phyloP scores from a whole-genome alignment of 495 filamentous ascomycete genomes.

The Parathielavia hyrcaniae region DNA sequence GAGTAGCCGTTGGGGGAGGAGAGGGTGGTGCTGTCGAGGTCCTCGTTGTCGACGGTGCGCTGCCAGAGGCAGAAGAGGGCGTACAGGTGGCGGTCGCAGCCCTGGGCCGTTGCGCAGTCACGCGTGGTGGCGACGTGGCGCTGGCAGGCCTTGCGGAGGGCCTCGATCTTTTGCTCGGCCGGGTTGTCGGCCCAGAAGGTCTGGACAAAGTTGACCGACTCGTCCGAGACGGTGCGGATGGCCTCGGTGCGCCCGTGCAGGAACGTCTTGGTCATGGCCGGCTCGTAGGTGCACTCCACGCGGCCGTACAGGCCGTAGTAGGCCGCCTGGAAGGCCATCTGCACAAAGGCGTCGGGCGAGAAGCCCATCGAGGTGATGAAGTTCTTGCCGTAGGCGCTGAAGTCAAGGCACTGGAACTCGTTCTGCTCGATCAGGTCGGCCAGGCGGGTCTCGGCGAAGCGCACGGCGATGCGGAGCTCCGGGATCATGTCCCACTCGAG shows the following conservation, averaged over 20 bases:
- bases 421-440: conserved; percentile 95
- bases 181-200: conserved; percentile 94
- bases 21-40: conserved; percentile 38
- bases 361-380: conserved; percentile 97
- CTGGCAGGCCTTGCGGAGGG: conserved; percentile 73
- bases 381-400: conserved; percentile 85
- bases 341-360: conserved; percentile 94
- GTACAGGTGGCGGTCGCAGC: conserved; percentile 91
- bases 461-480: conserved; percentile 81
- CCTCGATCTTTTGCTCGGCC: conserved; percentile 71
- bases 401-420: conserved; percentile 90
- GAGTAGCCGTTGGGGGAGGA: conserved; percentile 50
- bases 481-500: conserved; percentile 97
- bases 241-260: conserved; percentile 94
- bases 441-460: conserved; percentile 91
- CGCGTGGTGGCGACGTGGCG: conserved; percentile 74
- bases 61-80: conserved; percentile 96
- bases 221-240: conserved; percentile 75
- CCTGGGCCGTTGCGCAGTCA: conserved; percentile 83
- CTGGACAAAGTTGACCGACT: conserved; percentile 77
- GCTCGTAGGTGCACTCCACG: conserved; percentile 92
- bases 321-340: conserved; percentile 98
- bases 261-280: conserved; percentile 94
- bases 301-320: conserved; percentile 97
- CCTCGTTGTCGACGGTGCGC: conserved; percentile 65